Evolutionary conservation across 108 stramenopile species (phyloP).

Genomic region (Pseudonitzschia delicatissima): DNA sequence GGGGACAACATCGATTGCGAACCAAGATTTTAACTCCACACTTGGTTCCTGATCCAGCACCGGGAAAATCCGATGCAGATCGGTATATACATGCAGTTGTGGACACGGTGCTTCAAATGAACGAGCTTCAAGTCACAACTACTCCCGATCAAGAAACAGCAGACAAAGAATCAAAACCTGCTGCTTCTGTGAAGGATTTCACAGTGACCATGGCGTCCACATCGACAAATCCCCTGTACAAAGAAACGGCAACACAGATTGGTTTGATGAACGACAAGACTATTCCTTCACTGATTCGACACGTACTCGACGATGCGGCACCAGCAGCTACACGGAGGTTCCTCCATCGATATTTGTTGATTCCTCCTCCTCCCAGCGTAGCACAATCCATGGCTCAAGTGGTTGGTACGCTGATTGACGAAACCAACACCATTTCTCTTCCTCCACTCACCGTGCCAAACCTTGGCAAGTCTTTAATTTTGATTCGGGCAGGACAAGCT

Average conservation of each 20-base stretch:
- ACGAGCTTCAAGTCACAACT: not conserved
- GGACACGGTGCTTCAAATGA: conserved; percentile 17
- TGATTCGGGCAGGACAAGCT: conserved; percentile 83
- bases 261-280: conserved; percentile 65
- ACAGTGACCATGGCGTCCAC: conserved; percentile 23
- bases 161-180: not conserved
- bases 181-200: conserved; percentile 25
- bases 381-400: conserved; percentile 61
- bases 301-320: conserved; percentile 63
- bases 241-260: conserved; percentile 79
- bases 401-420: conserved; percentile 45
- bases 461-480: conserved; percentile 62
- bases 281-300: conserved; percentile 58
- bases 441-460: conserved; percentile 52
- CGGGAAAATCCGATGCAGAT: conserved; percentile 31
- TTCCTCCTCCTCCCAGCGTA: conserved; percentile 73
- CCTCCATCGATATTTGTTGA: conserved; percentile 64
- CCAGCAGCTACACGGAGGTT: conserved; percentile 59
- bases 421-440: conserved; percentile 18
- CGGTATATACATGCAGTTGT: conserved; percentile 31
- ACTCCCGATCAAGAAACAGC: not conserved
- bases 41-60: conserved; percentile 13
- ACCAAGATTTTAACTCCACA: conserved; percentile 21
- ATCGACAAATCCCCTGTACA: conserved; percentile 55
- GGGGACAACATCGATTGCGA: conserved; percentile 17